Percentiles rank a stretch among this genome's conserved stretches.
Evolutionary conservation across 768 basidiomycete genomes (phyloP).

Genomic region (Kondoa subrosea): DNA sequence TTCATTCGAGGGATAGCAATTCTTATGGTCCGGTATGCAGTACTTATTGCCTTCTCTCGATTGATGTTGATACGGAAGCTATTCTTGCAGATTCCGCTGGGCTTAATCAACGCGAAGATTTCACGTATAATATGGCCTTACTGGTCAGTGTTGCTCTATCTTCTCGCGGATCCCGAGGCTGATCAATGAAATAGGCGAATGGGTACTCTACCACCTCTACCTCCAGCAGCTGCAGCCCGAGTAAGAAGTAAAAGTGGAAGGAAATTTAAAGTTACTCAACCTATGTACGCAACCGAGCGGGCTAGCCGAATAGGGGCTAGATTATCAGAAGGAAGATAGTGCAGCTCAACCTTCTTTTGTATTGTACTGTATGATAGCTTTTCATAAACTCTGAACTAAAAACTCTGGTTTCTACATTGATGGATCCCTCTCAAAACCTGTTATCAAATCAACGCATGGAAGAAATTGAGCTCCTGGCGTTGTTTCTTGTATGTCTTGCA

Average conservation of each 20-base stretch:
- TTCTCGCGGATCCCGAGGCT: not conserved
- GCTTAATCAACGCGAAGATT: constrained; percentile 11
- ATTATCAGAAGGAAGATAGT: not conserved
- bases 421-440: no score
- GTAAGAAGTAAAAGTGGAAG: not conserved
- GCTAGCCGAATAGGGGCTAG: not conserved
- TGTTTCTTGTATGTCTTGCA: not conserved
- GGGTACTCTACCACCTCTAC: not conserved
- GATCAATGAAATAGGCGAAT: not conserved
- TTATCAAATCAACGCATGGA: not conserved
- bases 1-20: constrained; percentile 24
- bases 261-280: not conserved
- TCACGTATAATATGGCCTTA: constrained; percentile 13
- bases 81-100: constrained; percentile 13
- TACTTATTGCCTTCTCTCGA: not conserved
- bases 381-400: no score
- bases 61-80: no score
- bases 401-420: no score
- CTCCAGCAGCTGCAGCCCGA: not conserved
- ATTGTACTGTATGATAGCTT: no score
- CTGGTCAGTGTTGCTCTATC: constrained; percentile 1
- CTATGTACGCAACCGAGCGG: not conserved
- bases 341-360: no score
- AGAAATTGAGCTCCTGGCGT: not conserved
- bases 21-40: constrained; percentile 22